A percentile compares a stretch with the other conserved stretches of the same genome.
Conservation (phyloP, 169 alveolate genomes). For the Pseudocohnilembus persalinus region DNA sequence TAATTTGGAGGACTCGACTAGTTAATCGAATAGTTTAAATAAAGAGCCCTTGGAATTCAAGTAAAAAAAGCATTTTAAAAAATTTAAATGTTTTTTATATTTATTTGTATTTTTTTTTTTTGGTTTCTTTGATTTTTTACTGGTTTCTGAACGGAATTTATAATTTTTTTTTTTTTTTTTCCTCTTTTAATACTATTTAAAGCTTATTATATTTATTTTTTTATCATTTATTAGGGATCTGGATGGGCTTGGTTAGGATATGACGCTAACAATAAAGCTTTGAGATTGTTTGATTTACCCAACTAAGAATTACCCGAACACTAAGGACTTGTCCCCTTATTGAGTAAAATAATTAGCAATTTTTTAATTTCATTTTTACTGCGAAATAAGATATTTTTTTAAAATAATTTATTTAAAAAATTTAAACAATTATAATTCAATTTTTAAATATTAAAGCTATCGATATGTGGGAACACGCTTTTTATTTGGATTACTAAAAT, state of each 20-base stretch:
- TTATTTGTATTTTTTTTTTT: neutral
- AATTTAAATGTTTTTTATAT: neutral
- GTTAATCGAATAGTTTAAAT: slow-evolving; percentile 55
- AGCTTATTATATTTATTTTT: slow-evolving; percentile 90
- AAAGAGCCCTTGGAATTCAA: slow-evolving; percentile 61
- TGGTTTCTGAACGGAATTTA: too few relatives aligned
- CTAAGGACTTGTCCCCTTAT: slow-evolving; percentile 76
- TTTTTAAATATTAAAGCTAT: slow-evolving; percentile 88
- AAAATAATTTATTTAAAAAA: neutral
- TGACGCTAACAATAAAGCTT: slow-evolving; percentile 87
- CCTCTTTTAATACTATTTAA: slow-evolving; percentile 78
- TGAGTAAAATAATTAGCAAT: slow-evolving; percentile 10
- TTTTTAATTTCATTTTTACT: neutral
- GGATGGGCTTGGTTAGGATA: slow-evolving; percentile 99
- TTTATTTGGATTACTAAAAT: slow-evolving; percentile 92
- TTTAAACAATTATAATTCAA: neutral
- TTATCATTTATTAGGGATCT: slow-evolving; percentile 84
- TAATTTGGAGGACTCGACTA: slow-evolving; percentile 68
- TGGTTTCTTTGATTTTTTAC: slow-evolving; percentile 65
- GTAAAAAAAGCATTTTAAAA: neutral
- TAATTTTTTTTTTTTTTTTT: too few relatives aligned
- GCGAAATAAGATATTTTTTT: neutral
- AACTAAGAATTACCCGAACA: slow-evolving; percentile 92
- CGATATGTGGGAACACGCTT: slow-evolving; percentile 99
- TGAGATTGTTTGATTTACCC: slow-evolving; percentile 87